Percentiles rank a stretch among this genome's conserved stretches.
These are phyloP conservation scores for Psilocybe azurescens DNA, from an alignment of 768 basidiomycete species.

Conservation along the genomic window DNA sequence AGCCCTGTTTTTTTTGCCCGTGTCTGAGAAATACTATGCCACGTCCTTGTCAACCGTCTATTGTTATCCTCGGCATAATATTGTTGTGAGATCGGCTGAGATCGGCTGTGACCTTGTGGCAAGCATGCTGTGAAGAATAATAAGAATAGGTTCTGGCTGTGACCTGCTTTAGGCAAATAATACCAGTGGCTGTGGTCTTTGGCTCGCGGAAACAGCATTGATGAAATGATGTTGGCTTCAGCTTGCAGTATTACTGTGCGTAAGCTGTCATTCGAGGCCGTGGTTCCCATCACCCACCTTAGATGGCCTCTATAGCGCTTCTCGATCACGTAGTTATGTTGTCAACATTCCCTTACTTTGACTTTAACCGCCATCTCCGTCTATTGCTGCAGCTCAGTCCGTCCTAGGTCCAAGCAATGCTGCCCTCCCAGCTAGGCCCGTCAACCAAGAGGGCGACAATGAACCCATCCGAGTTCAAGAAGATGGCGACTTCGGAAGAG, in stretches of 20 bases:
- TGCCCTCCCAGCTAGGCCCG: background rate
- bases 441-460: background rate
- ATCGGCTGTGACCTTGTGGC: background rate
- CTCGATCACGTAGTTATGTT: background rate
- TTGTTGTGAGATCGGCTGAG: background rate
- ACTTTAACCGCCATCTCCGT: conserved; percentile 1
- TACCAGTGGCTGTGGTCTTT: conserved; percentile 3
- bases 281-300: conserved; percentile 5
- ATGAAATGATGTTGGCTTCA: background rate
- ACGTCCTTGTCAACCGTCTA: background rate
- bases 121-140: background rate
- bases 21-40: too few relatives aligned
- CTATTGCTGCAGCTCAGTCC: background rate
- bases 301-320: conserved; percentile 1
- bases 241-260: background rate
- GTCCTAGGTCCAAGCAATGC: background rate
- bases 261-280: conserved; percentile 4
- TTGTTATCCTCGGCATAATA: background rate
- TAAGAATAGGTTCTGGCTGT: background rate
- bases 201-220: conserved; percentile 1
- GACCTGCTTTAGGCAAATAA: background rate
- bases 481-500: background rate
- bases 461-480: background rate
- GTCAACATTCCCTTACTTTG: background rate
- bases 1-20: background rate